Conservation (phyloP, 306 rosid genomes). For the Prunus fruticosa region DNA sequence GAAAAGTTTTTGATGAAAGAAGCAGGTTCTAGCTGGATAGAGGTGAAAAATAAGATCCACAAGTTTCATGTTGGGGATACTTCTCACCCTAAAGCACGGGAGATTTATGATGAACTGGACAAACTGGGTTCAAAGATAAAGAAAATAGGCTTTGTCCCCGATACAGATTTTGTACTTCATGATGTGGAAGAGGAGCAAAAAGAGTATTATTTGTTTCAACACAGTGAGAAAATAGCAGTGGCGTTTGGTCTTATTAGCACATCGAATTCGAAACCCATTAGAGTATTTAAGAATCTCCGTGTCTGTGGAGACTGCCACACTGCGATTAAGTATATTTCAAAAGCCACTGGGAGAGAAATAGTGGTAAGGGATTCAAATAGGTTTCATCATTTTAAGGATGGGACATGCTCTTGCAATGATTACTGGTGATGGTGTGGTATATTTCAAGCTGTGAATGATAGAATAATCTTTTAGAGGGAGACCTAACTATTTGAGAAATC, state of each 20-base stretch:
- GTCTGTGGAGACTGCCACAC: slow-evolving; percentile 29
- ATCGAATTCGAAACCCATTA: slow-evolving; percentile 5
- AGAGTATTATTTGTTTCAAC: slow-evolving; percentile 23
- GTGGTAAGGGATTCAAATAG: slow-evolving; percentile 28
- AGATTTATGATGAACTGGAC: slow-evolving; percentile 24
- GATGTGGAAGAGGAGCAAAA: slow-evolving; percentile 17
- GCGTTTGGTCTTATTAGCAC: slow-evolving; percentile 27
- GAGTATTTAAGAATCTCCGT: slow-evolving; percentile 27
- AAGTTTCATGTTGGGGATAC: slow-evolving; percentile 31
- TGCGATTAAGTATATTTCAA: slow-evolving; percentile 19
- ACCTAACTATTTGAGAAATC: background rate
- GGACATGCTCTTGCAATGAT: slow-evolving; percentile 27
- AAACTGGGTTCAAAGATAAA: slow-evolving; percentile 15
- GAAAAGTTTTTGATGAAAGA: slow-evolving; percentile 20
- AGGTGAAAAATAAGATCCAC: slow-evolving; percentile 16
- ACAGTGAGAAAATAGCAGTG: slow-evolving; percentile 33
- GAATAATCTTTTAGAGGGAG: background rate
- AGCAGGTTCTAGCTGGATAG: slow-evolving; percentile 29
- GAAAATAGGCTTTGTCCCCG: slow-evolving; percentile 19
- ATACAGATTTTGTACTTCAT: slow-evolving; percentile 28
- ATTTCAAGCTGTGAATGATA: background rate
- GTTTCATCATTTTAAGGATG: slow-evolving; percentile 27
- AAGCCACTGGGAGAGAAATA: slow-evolving; percentile 25
- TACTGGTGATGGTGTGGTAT: slow-evolving; percentile 17
- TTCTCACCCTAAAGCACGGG: slow-evolving; percentile 7